Conservation (phyloP, 306 rosid species). For the Myrica gale region DNA sequence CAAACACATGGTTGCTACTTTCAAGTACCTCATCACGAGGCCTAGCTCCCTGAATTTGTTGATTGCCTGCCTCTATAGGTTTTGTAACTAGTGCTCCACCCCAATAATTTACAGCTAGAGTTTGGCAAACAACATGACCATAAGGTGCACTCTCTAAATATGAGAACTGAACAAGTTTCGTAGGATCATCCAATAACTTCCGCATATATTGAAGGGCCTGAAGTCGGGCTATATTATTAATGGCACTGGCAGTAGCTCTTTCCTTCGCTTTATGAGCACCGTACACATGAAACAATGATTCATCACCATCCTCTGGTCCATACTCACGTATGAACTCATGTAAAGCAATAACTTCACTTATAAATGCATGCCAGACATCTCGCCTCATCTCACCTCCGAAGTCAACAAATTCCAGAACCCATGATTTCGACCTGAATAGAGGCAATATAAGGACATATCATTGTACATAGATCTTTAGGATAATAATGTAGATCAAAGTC, state of each 20-base stretch:
- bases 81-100: slow-evolving; percentile 72
- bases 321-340: slow-evolving; percentile 71
- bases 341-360: slow-evolving; percentile 69
- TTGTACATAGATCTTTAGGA: slow-evolving; percentile 23
- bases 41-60: slow-evolving; percentile 35
- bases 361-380: slow-evolving; percentile 88
- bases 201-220: slow-evolving; percentile 78
- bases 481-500: neutral
- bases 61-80: slow-evolving; percentile 39
- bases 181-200: slow-evolving; percentile 83
- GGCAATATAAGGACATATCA: slow-evolving; percentile 18
- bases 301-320: slow-evolving; percentile 76
- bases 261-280: slow-evolving; percentile 77
- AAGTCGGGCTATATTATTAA: slow-evolving; percentile 75
- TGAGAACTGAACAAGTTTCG: slow-evolving; percentile 80
- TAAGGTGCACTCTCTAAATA: slow-evolving; percentile 67
- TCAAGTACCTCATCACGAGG: slow-evolving; percentile 50
- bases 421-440: slow-evolving; percentile 50
- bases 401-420: slow-evolving; percentile 92
- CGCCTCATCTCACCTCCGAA: slow-evolving; percentile 98
- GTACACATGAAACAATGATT: slow-evolving; percentile 57
- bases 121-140: slow-evolving; percentile 74
- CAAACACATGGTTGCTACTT: slow-evolving; percentile 58
- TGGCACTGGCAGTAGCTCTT: slow-evolving; percentile 64
- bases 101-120: slow-evolving; percentile 87